Percentiles rank a stretch among this genome's conserved stretches.
Evolutionary conservation across 805 yeast genomes (phyloP).

Genomic region (Metschnikowia kunwiensis): DNA sequence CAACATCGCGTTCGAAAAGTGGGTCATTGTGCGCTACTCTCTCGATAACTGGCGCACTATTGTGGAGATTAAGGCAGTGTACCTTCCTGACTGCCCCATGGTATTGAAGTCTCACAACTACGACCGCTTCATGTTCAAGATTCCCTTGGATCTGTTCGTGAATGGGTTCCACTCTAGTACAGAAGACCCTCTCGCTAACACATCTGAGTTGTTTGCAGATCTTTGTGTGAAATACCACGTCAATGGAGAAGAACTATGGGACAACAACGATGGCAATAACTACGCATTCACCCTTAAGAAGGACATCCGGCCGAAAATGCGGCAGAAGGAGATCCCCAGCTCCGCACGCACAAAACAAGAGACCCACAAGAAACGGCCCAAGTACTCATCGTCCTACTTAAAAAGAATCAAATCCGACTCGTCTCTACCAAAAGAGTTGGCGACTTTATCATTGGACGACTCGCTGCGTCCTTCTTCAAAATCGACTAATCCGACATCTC

Average conservation of each 20-base stretch:
- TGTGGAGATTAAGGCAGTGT: constrained; percentile 63
- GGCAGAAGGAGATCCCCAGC: constrained; percentile 6
- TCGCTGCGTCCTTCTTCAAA: background rate
- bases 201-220: constrained; percentile 24
- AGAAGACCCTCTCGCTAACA: constrained; percentile 10
- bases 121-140: constrained; percentile 69
- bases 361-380: constrained; percentile 26
- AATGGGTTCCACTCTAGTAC: constrained; percentile 6
- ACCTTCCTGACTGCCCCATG: constrained; percentile 53
- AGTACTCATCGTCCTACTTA: constrained; percentile 38
- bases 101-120: constrained; percentile 48
- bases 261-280: constrained; percentile 61
- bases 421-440: constrained; percentile 1
- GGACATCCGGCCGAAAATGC: background rate
- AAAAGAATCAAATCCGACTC: constrained; percentile 32
- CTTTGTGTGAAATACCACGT: constrained; percentile 59
- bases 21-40: constrained; percentile 69
- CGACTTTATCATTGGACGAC: background rate
- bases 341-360: constrained; percentile 15
- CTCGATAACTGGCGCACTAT: constrained; percentile 77
- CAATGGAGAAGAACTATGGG: constrained; percentile 64
- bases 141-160: constrained; percentile 39
- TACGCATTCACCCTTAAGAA: constrained; percentile 43
- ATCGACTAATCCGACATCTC: background rate
- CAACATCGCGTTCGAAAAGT: constrained; percentile 67